Base-by-base conservation (phyloP, 495 filamentous ascomycete genomes). In the Aspergillus olivimuriae region DNA sequence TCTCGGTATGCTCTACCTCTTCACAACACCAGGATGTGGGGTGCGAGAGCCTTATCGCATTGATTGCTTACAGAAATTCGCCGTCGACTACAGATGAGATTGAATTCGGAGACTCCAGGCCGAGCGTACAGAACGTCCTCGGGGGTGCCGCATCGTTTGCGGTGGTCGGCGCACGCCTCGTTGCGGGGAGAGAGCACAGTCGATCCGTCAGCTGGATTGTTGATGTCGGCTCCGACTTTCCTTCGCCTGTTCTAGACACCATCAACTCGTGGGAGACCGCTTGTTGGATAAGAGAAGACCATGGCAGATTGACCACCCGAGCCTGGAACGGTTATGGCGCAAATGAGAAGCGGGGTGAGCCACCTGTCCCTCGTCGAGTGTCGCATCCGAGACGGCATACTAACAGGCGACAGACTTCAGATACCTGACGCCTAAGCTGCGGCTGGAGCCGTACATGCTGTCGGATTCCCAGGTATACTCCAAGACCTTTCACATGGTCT, bases 61-160 rank as follows among this genome's bases (percentile, higher is more conserved):
- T 43, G 38, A 38, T 46, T 52, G 55, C 55, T 61, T 40, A 64
- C 49, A 21, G 10, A 47, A 14, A 37, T 21, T 46, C 19, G 18
- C 44, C 16, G 46, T 45, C 18, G 15, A 48, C 39, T 52, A 11
- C 61, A 95, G 91, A 98, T 72, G 87, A 97, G 45, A 96, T 97
- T 55, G 83, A 95, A 44, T 90, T 83, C 48, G 75, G 62, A 10
- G 65, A 47, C 15, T 42, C 56, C 21, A 76, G 57, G 54, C 76
- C 81, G 4, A 72, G 77, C 15, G 80, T 80, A 20, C 76, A 70
- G 46, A 76, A 92, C 50, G 72, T 95, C 32, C 69, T 92, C 16
- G 92, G 92, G 21, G 92, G 92, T 6, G 92, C 84, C 28, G 92
- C 89, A 11, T 72, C 88, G 12, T 98, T 87, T 61, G 81, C 85